Base-by-base conservation (phyloP, 441 rosid species). In the Erodium chrysanthum region DNA sequence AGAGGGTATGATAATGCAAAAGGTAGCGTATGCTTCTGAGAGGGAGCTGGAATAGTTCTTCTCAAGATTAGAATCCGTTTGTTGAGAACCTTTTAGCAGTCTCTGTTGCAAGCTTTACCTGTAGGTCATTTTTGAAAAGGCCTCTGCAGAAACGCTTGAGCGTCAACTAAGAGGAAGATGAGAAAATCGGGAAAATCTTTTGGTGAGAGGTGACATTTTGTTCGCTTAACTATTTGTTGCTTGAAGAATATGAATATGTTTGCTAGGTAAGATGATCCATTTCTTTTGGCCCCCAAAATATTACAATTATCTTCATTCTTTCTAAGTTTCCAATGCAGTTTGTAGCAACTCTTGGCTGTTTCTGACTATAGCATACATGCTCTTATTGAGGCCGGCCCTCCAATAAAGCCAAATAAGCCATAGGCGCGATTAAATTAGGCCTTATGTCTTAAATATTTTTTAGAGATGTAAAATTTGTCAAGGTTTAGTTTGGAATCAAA, bases 1-100 rank as follows among this genome's bases (percentile, higher is more conserved):
- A 3, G 98, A 95, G 78, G 76, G 88, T 61, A 86, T 95, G 99
- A 95, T 95, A 73, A 80, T 80, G 84, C 91, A 90, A 83, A 95
- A 92, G 83, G 98, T 92, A 70, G 84, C 92, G 21, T 83, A 86
- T 68, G 97, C 97, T 67, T 77, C 88, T 0, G 96, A 95, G 86
- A 88, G 90, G 78, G 78, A 77, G 37, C 62, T 50, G 9, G 66
- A 60, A 21, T 59, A 59, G 33, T 20, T 59, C 15, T 20, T 59
- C 15, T 59, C 15, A 10, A 48, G 56, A 5, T n/a, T 48, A 48
- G 48, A 9, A 42, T 42, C 48, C 11, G 48, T 42, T 42, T 12
- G 14, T 42, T 42, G 48, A 42, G 48, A 42, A 42, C 10, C n/a
- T 42, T 10, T 33, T 40, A 40, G 46, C 46, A 40, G 46, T 7